Evolutionary conservation across 2,329 filamentous ascomycete species (phyloP).

Genomic region (Lachnellula arida): DNA sequence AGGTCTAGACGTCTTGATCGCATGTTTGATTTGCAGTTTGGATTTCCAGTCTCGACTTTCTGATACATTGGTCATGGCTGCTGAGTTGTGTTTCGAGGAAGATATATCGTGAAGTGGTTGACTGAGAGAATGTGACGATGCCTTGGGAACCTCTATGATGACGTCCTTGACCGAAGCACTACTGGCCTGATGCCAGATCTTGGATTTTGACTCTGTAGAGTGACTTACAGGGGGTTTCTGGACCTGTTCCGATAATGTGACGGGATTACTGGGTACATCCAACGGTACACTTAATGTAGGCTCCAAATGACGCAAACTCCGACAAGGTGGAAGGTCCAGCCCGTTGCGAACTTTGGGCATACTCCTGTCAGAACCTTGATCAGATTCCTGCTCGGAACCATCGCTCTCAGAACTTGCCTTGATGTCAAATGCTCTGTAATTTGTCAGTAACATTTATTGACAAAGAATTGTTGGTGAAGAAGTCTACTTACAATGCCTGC

Average conservation of each 20-base stretch:
- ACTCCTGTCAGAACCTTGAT: not conserved
- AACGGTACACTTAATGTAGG: not conserved
- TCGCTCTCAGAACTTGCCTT: not conserved
- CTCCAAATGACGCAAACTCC: not conserved
- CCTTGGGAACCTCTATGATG: not conserved
- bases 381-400: not conserved
- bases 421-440: slow-evolving; percentile 1
- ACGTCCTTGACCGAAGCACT: not conserved
- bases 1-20: not conserved
- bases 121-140: not conserved
- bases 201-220: not conserved
- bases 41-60: not conserved
- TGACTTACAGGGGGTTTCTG: not conserved
- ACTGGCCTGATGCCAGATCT: not conserved
- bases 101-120: not conserved
- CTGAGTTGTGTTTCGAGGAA: not conserved
- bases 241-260: not conserved
- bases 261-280: not conserved
- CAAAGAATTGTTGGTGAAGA: not conserved
- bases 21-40: not conserved
- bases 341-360: too few species aligned
- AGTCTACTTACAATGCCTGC: slow-evolving; percentile 12
- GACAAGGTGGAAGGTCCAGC: not conserved
- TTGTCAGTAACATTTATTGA: not conserved
- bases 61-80: not conserved